Evolutionary conservation across 257 asterid species (phyloP), one percentile per base, ranked within the genome.

Genomic region (Leptodermis oblonga): DNA sequence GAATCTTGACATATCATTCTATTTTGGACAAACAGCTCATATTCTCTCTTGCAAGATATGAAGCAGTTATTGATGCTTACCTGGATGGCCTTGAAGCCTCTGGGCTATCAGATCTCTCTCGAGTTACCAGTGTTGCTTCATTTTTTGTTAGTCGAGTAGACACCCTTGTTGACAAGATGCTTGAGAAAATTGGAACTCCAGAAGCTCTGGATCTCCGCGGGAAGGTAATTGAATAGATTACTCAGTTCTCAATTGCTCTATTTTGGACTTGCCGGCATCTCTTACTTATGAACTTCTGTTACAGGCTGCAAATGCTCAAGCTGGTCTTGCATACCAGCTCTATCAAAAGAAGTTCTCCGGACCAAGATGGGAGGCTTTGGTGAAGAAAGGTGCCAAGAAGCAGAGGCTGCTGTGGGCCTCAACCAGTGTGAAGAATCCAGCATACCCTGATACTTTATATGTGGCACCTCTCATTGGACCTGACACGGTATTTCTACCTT

Each of bases 381-480:
- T 82, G 76, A 94, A 89, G 88, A 94, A 94, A 77, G 99, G 99
- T 76, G 99, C 99, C 48, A 94, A 94, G 89, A 94, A 91, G 84
- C 99, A 94, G 82, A 87, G 99, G 81, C 85, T 94, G 71, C 85
- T 94, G 63, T 94, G 99, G 99, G 98, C 99, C 61, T 94, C 99
- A 70, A 94, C 99, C 65, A 91, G 99, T 55, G 98, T 94, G 56
- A 94, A 94, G 92, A 94, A 94, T 76, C 99, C 99, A 68, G 97
- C 97, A 70, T 94, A 94, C 79, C 79, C 98, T 8, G 99, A 94
- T 79, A 94, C 99, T 14, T 74, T 94, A 48, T 94, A 94, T 77
- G 99, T 94, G 87, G 96, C 95, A 86, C 99, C 99, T 78, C 97
- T 94, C 63, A 82, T 94, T 76, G 99, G 99, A 79, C 99, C 99